These are phyloP conservation scores for Tricholoma terreum DNA, from an alignment of 768 basidiomycete species.

Conservation along the genomic window DNA sequence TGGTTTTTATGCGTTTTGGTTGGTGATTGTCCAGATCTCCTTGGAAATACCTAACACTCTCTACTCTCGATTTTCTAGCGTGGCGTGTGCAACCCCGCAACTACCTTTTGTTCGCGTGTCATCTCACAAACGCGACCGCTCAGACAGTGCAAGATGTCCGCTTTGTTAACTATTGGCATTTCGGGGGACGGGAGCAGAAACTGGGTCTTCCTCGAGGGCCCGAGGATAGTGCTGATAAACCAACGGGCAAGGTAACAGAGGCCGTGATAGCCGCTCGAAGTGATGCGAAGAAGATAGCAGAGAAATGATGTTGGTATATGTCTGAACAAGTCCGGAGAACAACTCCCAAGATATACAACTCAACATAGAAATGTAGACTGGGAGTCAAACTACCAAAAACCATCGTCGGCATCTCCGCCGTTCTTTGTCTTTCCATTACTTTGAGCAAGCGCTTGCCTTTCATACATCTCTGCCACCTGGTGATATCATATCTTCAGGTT, in stretches of 20 bases:
- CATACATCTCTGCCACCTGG: conserved; percentile 93
- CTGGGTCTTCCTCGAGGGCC: conserved; percentile 33
- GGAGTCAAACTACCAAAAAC: conserved; percentile 59
- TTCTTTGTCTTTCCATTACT: conserved; percentile 68
- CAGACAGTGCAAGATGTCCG: conserved; percentile 82
- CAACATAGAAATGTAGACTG: conserved; percentile 12
- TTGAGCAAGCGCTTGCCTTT: conserved; percentile 81
- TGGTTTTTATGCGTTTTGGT: conserved; percentile 98
- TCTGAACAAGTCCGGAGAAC: conserved; percentile 18
- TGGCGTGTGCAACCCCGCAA: conserved; percentile 97
- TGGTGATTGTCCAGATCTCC: conserved; percentile 17
- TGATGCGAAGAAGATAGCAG: conserved; percentile 36
- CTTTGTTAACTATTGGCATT: conserved; percentile 88
- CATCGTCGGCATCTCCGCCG: conserved; percentile 69
- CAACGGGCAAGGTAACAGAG: conserved; percentile 43
- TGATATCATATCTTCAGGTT: conserved; percentile 3
- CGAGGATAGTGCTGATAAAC: conserved; percentile 24
- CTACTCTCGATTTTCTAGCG: conserved; percentile 55
- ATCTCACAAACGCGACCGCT: conserved; percentile 85
- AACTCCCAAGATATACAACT: conserved; percentile 22
- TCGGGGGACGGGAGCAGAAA: conserved; percentile 81
- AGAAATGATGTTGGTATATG: conserved; percentile 16
- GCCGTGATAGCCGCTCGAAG: conserved; percentile 45
- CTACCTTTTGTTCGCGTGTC: conserved; percentile 93
- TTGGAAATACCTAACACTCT: conserved; percentile 2